Evolutionary conservation across 495 filamentous ascomycete genomes (phyloP).

Genomic region (Cercophora scortea): DNA sequence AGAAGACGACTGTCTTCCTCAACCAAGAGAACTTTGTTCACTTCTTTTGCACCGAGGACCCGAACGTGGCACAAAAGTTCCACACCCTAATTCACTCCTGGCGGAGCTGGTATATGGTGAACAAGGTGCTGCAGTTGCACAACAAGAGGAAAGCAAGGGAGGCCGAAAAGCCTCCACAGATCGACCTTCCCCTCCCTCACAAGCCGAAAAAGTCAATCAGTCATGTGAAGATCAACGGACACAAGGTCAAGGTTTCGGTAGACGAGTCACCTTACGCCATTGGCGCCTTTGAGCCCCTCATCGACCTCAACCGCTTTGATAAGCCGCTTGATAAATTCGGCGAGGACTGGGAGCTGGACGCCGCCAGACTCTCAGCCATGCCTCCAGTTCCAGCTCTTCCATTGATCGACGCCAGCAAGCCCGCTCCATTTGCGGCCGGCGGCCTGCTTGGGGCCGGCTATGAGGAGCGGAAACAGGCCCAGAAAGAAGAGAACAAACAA

Average conservation of each 20-base stretch:
- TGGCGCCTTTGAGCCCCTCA: slow-evolving; percentile 48
- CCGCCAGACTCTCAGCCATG: slow-evolving; percentile 12
- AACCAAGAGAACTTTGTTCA: slow-evolving; percentile 81
- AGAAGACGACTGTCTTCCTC: slow-evolving; percentile 79
- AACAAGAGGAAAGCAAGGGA: slow-evolving; percentile 5
- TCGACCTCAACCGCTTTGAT: slow-evolving; percentile 44
- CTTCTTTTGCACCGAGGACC: slow-evolving; percentile 78
- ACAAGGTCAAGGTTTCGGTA: slow-evolving; percentile 24
- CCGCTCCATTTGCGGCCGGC: slow-evolving; percentile 24
- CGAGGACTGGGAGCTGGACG: slow-evolving; percentile 20
- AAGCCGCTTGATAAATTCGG: slow-evolving; percentile 31
- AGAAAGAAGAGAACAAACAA: slow-evolving; percentile 10
- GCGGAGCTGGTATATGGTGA: slow-evolving; percentile 84
- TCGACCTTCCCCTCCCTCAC: slow-evolving; percentile 4
- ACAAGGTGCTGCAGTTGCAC: slow-evolving; percentile 25
- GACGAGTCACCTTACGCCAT: slow-evolving; percentile 42
- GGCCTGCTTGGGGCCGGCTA: slow-evolving; percentile 38
- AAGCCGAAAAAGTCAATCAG: slow-evolving; percentile 20
- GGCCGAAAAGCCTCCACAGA: slow-evolving; percentile 23
- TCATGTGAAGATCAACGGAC: slow-evolving; percentile 22
- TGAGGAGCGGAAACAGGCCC: slow-evolving; percentile 29
- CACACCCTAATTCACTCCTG: slow-evolving; percentile 64
- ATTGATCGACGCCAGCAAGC: not conserved
- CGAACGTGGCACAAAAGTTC: slow-evolving; percentile 55
- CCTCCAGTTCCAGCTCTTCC: slow-evolving; percentile 1